A percentile compares a stretch with the other conserved stretches of the same genome.
These are phyloP conservation scores for Metschnikowia noctiluminum DNA, from an alignment of 805 yeast species.

Conservation along the genomic window DNA sequence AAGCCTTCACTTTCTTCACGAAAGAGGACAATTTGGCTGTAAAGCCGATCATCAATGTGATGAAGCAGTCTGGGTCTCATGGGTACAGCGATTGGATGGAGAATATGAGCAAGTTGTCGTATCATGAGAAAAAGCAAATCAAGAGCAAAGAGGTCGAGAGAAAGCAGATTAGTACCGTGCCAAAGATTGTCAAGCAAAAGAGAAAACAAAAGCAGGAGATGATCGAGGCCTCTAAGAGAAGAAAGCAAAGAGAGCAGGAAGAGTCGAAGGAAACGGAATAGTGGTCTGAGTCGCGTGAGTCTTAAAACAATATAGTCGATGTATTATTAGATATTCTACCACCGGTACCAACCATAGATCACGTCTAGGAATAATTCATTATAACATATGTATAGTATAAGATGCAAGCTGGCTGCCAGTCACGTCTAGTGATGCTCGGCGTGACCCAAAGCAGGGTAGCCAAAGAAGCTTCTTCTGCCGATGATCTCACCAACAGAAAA, in stretches of 20 bases:
- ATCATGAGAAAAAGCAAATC: slow-evolving; percentile 58
- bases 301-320: neutral
- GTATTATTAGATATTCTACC: neutral
- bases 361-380: no score
- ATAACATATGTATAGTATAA: no score
- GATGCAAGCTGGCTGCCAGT: slow-evolving; percentile 1
- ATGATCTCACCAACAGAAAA: slow-evolving; percentile 93
- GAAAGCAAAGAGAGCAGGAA: slow-evolving; percentile 34
- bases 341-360: neutral
- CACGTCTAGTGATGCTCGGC: slow-evolving; percentile 25
- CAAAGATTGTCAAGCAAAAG: slow-evolving; percentile 61
- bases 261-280: neutral
- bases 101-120: slow-evolving; percentile 59
- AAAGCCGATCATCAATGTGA: slow-evolving; percentile 85
- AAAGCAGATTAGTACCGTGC: slow-evolving; percentile 80
- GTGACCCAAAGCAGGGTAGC: slow-evolving; percentile 70
- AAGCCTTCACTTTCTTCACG: slow-evolving; percentile 89
- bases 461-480: slow-evolving; percentile 92
- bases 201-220: slow-evolving; percentile 61
- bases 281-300: neutral
- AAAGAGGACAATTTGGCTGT: slow-evolving; percentile 77
- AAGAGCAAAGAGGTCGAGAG: slow-evolving; percentile 61
- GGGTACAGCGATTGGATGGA: slow-evolving; percentile 82
- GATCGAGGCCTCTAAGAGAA: slow-evolving; percentile 71
- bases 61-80: slow-evolving; percentile 84